Evolutionary conservation across 495 filamentous ascomycete species (phyloP).

Genomic region (Terfezia claveryi): DNA sequence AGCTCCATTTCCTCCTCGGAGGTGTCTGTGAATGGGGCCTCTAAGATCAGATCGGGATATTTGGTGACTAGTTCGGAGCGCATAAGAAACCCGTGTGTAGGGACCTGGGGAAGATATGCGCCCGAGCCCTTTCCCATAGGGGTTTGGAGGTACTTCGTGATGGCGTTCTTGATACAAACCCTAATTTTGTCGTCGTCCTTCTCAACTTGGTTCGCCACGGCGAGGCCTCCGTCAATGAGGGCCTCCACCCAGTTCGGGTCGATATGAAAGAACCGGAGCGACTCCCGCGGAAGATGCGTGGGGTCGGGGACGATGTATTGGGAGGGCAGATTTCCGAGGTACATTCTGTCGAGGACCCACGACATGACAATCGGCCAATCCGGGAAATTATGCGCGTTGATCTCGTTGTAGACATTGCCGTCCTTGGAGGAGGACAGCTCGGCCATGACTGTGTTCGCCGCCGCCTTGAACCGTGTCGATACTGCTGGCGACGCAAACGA

Average conservation of each 20-base stretch:
- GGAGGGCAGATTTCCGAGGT: conserved; percentile 18
- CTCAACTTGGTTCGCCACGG: conserved; percentile 23
- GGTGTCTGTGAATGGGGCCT: conserved; percentile 1
- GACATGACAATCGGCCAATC: conserved; percentile 22
- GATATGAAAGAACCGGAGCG: conserved; percentile 27
- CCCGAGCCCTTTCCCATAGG: background rate
- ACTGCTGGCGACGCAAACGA: conserved; percentile 1
- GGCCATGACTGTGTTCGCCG: background rate
- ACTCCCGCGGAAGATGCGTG: conserved; percentile 21
- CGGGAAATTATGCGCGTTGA: conserved; percentile 10
- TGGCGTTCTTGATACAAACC: conserved; percentile 16
- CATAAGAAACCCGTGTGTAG: background rate
- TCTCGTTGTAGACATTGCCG: conserved; percentile 17
- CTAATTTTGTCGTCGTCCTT: conserved; percentile 16
- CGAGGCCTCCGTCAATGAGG: conserved; percentile 28
- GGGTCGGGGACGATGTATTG: conserved; percentile 26
- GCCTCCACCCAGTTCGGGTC: conserved; percentile 26
- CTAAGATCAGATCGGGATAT: background rate
- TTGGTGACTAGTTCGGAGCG: background rate
- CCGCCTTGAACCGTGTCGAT: background rate
- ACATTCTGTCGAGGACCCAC: conserved; percentile 23
- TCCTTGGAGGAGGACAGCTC: background rate
- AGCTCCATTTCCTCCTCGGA: background rate
- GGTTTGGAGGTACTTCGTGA: conserved; percentile 18
- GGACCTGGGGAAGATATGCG: conserved; percentile 3